Evolutionary conservation across 208 protist genomes (phyloP).

Genomic region (Leishmania braziliensis): DNA sequence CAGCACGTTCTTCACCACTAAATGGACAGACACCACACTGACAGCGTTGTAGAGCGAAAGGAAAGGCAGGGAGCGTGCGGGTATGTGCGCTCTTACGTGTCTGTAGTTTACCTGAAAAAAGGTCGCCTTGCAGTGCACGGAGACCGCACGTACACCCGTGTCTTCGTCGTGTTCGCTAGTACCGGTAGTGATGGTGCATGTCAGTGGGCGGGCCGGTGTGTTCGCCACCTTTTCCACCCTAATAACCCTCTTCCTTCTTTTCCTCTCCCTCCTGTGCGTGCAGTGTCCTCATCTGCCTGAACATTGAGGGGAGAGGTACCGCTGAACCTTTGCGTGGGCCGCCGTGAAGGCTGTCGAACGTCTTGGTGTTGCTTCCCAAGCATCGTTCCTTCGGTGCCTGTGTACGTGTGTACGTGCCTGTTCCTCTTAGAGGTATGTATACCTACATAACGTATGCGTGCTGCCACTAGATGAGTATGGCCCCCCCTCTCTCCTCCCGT

Average conservation of each 20-base stretch:
- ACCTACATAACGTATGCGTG: not conserved
- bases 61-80: not conserved
- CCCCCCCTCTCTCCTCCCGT: not conserved
- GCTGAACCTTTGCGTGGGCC: not conserved
- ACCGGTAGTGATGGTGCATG: not conserved
- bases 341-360: not conserved
- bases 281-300: not conserved
- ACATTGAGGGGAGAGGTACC: not conserved
- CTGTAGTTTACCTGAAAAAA: no score
- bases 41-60: not conserved
- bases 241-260: not conserved
- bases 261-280: not conserved
- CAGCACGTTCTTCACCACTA: conserved; percentile 59
- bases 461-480: not conserved
- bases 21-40: conserved; percentile 27
- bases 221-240: not conserved
- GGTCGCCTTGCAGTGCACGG: not conserved
- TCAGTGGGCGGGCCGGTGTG: not conserved
- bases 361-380: not conserved
- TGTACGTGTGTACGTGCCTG: not conserved
- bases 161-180: not conserved
- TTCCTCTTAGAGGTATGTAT: not conserved
- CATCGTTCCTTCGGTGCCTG: not conserved
- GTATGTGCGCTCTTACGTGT: not conserved
- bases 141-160: not conserved